phyloP scores from a whole-genome alignment of 441 rosid genomes.

The Gossypium aridum region DNA sequence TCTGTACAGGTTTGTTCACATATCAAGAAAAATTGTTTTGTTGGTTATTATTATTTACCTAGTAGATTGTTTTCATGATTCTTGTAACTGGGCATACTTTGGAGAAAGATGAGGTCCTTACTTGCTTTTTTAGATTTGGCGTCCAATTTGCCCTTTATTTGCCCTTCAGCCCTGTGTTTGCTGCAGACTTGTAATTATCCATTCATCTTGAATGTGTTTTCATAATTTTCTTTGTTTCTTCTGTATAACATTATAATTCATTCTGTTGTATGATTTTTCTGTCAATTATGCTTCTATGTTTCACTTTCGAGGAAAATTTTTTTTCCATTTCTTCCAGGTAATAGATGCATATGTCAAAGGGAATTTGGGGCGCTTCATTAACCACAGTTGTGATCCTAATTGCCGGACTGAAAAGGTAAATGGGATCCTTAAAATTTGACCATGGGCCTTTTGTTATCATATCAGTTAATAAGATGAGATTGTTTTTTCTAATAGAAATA shows the following conservation, averaged over 20 bases:
- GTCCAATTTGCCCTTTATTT: neutral
- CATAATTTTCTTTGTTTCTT: neutral
- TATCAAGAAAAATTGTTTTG: neutral
- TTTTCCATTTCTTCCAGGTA: constrained; percentile 47
- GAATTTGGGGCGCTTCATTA: constrained; percentile 94
- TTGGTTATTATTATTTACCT: neutral
- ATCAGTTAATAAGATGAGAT: neutral
- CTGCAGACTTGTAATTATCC: neutral
- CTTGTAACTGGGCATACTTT: neutral
- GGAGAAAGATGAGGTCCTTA: neutral
- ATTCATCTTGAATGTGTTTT: neutral
- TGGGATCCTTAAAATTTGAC: neutral
- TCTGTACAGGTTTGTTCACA: neutral
- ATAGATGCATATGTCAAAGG: constrained; percentile 96
- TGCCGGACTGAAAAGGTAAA: constrained; percentile 95
- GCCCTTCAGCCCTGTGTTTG: neutral
- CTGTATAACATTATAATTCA: neutral
- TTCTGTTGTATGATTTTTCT: neutral
- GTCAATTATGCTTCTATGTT: constrained; percentile 12
- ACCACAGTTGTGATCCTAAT: constrained; percentile 98
- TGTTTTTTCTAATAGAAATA: neutral
- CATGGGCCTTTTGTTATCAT: constrained; percentile 10
- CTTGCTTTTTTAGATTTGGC: neutral
- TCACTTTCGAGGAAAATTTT: neutral
- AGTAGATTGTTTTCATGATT: neutral